Evolutionary conservation across 805 yeast species (phyloP), one percentile per base, ranked within the genome.

Genomic region (Metschnikowia colocasiae): DNA sequence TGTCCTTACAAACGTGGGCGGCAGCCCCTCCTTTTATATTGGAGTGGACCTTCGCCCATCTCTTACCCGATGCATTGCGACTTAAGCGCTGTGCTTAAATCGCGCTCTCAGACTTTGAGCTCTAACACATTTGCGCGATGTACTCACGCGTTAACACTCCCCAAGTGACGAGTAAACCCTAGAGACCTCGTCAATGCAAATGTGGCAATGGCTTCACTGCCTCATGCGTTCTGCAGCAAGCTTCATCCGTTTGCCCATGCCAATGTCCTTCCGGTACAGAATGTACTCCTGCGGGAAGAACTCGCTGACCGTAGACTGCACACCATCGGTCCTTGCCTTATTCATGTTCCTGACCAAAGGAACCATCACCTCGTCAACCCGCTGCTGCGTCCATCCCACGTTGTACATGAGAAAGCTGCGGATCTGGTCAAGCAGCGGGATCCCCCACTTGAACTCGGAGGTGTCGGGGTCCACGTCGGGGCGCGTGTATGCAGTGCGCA

Each of bases 381-480:
- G 76, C 7, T 76, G 82, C 57, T 81, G 81, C 2, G 77, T 68
- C 97, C 99, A 95, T 2, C 91, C 90, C 7, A 90, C 81, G 38
- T 80, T 80, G 39, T 67, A 71, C 76, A 78, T 78, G 63, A 94
- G 69, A 55, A 79, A 91, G 0, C 79, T 72, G 26, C 97, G 68
- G 43, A 94, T 69, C 54, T 80, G 81, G 56, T 90, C 97, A 49
- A 91, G 65, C 61, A 87, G 89, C 0, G 97, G 97, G 2, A 73
- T 67, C 0, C 97, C 98, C 99, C 99, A 94, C 40, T 78, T 78
- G 65, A 94, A 91, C 46, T 77, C 75, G 0, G 91, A 85, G 39
- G 70, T 69, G 61, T 91, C 97, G 33, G 74, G 74, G 61, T 94
- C 98, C 3, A 94, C 96, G 29, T 83, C 88, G 0, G 99, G 97